phyloP scores from a whole-genome alignment of 148 eudicot species.

The Vaccinium macrocarpon region DNA sequence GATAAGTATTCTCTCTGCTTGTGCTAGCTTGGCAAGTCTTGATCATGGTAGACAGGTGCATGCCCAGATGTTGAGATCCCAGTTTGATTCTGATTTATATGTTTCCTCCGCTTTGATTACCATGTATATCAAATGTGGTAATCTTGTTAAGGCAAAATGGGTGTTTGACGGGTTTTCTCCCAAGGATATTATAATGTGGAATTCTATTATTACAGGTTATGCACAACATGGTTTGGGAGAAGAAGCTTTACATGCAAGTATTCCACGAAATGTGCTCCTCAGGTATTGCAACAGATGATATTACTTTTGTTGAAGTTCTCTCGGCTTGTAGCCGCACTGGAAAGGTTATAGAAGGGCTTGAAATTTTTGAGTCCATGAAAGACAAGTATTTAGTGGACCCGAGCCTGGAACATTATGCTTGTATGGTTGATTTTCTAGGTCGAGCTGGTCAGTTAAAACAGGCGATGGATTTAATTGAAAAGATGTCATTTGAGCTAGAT shows the following conservation, averaged over 20 bases:
- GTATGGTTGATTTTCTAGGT: slow-evolving; percentile 56
- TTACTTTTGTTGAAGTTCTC: slow-evolving; percentile 51
- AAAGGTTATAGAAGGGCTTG: slow-evolving; percentile 44
- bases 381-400: slow-evolving; percentile 35
- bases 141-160: slow-evolving; percentile 36
- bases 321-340: slow-evolving; percentile 52
- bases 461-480: slow-evolving; percentile 40
- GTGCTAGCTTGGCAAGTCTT: slow-evolving; percentile 45
- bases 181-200: slow-evolving; percentile 55
- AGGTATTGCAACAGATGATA: slow-evolving; percentile 37
- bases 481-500: slow-evolving; percentile 42
- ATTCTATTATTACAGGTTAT: slow-evolving; percentile 43
- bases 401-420: slow-evolving; percentile 44
- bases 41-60: slow-evolving; percentile 51
- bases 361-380: slow-evolving; percentile 40
- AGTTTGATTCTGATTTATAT: slow-evolving; percentile 41
- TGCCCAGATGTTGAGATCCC: slow-evolving; percentile 32
- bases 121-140: slow-evolving; percentile 50
- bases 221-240: slow-evolving; percentile 22
- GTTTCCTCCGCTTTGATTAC: slow-evolving; percentile 45
- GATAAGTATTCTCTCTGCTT: slow-evolving; percentile 42
- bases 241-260: slow-evolving; percentile 21
- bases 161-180: slow-evolving; percentile 38
- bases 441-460: slow-evolving; percentile 45
- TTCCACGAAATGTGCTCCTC: slow-evolving; percentile 32